Evolutionary conservation across 225 moss, liverwort and hornwort genomes (phyloP).

Genomic region (Pleurozium schreberi): DNA sequence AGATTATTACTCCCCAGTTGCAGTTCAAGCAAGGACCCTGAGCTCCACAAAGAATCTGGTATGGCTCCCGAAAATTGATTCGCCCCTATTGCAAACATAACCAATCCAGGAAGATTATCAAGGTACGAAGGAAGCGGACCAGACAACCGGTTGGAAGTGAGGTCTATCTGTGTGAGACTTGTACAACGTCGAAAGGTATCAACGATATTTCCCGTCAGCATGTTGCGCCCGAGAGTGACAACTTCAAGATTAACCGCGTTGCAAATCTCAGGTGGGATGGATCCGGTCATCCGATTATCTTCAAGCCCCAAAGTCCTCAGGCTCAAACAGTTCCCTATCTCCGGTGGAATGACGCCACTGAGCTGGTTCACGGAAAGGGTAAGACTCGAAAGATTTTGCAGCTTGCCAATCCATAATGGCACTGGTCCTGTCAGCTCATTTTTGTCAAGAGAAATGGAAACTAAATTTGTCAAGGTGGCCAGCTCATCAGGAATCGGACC

Average conservation of each 20-base stretch:
- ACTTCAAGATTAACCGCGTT: constrained; percentile 20
- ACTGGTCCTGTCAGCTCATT: constrained; percentile 58
- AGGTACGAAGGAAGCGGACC: constrained; percentile 65
- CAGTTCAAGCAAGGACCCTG: constrained; percentile 50
- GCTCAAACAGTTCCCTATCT: constrained; percentile 56
- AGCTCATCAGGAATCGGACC: constrained; percentile 54
- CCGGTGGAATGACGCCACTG: constrained; percentile 47
- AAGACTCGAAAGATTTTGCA: constrained; percentile 49
- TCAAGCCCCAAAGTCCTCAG: constrained; percentile 52
- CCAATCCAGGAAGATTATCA: constrained; percentile 32
- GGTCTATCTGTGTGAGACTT: constrained; percentile 47
- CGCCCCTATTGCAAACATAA: constrained; percentile 53
- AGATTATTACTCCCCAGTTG: constrained; percentile 58
- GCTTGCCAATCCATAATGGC: constrained; percentile 53
- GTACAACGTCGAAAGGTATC: constrained; percentile 59
- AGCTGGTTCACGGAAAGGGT: constrained; percentile 45
- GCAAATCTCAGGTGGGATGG: constrained; percentile 50
- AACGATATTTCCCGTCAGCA: constrained; percentile 38
- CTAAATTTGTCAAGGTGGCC: constrained; percentile 28
- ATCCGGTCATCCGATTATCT: constrained; percentile 50
- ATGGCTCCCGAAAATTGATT: constrained; percentile 61
- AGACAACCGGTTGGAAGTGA: constrained; percentile 49
- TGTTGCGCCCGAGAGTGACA: constrained; percentile 22
- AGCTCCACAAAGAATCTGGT: constrained; percentile 69
- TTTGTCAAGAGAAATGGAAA: constrained; percentile 55